These are phyloP conservation scores for Cornus kousa DNA, from an alignment of 148 eudicot genomes.

Conservation along the genomic window DNA sequence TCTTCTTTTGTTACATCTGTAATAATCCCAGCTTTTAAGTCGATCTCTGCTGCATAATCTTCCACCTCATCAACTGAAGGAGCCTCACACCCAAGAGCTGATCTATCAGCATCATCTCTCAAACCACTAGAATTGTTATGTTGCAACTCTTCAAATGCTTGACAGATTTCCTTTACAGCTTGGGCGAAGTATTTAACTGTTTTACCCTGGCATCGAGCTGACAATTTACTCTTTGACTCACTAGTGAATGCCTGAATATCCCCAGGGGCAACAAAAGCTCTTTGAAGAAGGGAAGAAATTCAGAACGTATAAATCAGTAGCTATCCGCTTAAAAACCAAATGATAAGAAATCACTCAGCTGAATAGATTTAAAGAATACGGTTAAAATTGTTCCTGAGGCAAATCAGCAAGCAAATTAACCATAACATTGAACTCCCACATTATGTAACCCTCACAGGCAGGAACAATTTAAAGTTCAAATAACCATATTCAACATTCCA, in stretches of 20 bases:
- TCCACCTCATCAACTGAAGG: slow-evolving; percentile 32
- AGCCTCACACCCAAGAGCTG: slow-evolving; percentile 27
- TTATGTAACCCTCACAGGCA: background rate
- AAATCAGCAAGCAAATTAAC: background rate
- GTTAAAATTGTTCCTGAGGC: background rate
- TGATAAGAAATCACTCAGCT: background rate
- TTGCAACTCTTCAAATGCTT: slow-evolving; percentile 61
- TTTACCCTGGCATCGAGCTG: slow-evolving; percentile 69
- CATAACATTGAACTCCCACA: background rate
- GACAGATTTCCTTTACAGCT: slow-evolving; percentile 90
- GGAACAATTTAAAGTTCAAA: background rate
- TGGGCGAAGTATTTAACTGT: slow-evolving; percentile 65
- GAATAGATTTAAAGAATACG: background rate
- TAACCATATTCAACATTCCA: background rate
- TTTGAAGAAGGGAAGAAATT: slow-evolving; percentile 28
- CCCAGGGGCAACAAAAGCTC: slow-evolving; percentile 87
- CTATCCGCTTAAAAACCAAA: background rate
- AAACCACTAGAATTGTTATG: slow-evolving; percentile 29
- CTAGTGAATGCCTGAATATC: slow-evolving; percentile 79
- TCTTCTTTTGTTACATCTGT: slow-evolving; percentile 27
- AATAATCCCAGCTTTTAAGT: slow-evolving; percentile 21
- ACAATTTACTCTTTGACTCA: slow-evolving; percentile 64
- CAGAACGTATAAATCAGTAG: slow-evolving; percentile 3
- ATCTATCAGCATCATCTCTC: slow-evolving; percentile 32
- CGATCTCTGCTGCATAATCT: slow-evolving; percentile 34